phyloP scores from a whole-genome alignment of 768 basidiomycete genomes.

The Strobilomyces echinocephalus region DNA sequence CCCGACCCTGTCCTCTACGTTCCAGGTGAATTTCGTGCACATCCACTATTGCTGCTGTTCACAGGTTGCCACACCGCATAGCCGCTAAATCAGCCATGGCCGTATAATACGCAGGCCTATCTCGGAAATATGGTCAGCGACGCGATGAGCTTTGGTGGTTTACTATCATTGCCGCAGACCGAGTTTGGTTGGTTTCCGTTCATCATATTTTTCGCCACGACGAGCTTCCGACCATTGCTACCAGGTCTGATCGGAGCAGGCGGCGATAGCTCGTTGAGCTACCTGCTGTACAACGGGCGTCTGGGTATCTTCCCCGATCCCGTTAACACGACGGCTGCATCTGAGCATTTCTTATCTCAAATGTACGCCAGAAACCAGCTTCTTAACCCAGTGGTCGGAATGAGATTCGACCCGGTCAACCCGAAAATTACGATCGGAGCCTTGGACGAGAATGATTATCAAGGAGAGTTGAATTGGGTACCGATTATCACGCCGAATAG shows the following conservation, averaged over 20 bases:
- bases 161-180: conserved; percentile 10
- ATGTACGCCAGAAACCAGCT: conserved; percentile 13
- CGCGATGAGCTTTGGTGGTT: conserved; percentile 14
- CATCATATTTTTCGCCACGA: background rate
- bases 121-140: conserved; percentile 14
- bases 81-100: conserved; percentile 12
- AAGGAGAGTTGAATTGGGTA: conserved; percentile 22
- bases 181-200: conserved; percentile 11
- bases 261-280: conserved; percentile 9
- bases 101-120: conserved; percentile 5
- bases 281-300: conserved; percentile 21
- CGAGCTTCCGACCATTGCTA: background rate
- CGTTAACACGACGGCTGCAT: conserved; percentile 15
- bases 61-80: background rate
- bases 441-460: conserved; percentile 19
- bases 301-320: conserved; percentile 22
- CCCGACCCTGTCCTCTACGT: conserved; percentile 10
- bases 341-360: conserved; percentile 12
- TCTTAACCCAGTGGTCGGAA: conserved; percentile 21
- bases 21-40: conserved; percentile 8
- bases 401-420: conserved; percentile 20
- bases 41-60: background rate
- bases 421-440: conserved; percentile 27
- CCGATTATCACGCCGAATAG: conserved; percentile 13
- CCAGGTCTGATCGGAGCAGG: conserved; percentile 17